These are phyloP conservation scores for Jasminum sambac DNA, from an alignment of 257 asterid species.

Conservation along the genomic window DNA sequence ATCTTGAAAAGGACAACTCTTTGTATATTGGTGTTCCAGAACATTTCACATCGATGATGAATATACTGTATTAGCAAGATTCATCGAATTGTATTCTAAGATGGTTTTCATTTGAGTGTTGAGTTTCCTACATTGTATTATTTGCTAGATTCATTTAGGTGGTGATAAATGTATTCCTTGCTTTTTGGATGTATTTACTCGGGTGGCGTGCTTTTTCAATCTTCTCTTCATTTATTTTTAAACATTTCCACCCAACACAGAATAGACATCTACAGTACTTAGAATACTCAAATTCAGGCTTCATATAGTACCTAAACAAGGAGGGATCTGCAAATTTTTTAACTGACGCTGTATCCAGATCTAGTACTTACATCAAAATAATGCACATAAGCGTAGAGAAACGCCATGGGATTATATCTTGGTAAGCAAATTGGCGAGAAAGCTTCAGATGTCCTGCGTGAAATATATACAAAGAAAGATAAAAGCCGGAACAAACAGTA, in stretches of 20 bases:
- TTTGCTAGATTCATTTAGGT: not conserved
- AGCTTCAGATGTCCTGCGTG: constrained; percentile 93
- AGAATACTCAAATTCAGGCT: not conserved
- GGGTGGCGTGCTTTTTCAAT: not conserved
- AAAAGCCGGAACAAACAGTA: constrained; percentile 8
- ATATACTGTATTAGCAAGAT: not conserved
- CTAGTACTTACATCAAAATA: constrained; percentile 81
- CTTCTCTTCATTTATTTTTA: not conserved
- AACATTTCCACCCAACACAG: not conserved
- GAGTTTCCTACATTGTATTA: not conserved
- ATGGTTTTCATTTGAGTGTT: not conserved
- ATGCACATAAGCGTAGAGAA: constrained; percentile 95
- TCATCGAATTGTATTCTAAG: not conserved
- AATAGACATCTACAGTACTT: not conserved
- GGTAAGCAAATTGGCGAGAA: constrained; percentile 99
- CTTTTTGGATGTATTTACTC: not conserved
- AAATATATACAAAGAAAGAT: constrained; percentile 28
- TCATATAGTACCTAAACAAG: not conserved
- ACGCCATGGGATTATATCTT: constrained; percentile 92
- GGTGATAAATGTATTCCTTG: not conserved
- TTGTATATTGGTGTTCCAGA: not conserved
- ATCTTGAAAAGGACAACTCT: not conserved
- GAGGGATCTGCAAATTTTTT: not conserved
- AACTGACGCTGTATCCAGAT: constrained; percentile 10
- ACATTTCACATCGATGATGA: not conserved